These are phyloP conservation scores for Hydnomerulius pinastri DNA, from an alignment of 768 basidiomycete genomes.

Conservation along the genomic window DNA sequence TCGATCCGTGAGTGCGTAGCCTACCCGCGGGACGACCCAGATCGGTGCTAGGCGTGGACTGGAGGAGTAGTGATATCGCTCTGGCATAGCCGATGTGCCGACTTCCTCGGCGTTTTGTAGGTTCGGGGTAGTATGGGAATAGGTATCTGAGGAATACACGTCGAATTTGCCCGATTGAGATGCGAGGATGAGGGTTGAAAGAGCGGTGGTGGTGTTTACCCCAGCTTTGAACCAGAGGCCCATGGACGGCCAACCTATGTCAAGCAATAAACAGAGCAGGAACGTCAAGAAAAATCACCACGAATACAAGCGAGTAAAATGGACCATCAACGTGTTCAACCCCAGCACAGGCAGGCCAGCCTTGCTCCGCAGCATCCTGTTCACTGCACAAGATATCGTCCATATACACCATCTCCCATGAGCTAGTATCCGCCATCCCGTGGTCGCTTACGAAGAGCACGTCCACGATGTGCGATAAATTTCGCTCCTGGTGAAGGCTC, in stretches of 20 bases:
- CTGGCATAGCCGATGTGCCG: conserved; percentile 57
- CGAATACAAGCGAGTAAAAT: not conserved
- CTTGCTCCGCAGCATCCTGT: conserved; percentile 4
- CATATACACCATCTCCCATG: conserved; percentile 72
- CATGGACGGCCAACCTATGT: conserved; percentile 85
- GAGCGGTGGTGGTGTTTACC: conserved; percentile 55
- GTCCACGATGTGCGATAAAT: conserved; percentile 79
- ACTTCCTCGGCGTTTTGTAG: not conserved
- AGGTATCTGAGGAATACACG: conserved; percentile 39
- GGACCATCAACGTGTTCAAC: conserved; percentile 16
- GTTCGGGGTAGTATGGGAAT: not conserved
- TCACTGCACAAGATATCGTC: conserved; percentile 46
- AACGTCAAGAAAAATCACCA: not conserved
- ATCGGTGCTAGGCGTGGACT: conserved; percentile 79
- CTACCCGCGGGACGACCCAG: conserved; percentile 77
- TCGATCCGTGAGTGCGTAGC: conserved; percentile 74
- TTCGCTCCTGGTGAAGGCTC: conserved; percentile 60
- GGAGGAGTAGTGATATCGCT: conserved; percentile 71
- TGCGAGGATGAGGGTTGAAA: conserved; percentile 53
- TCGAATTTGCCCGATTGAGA: conserved; percentile 57
- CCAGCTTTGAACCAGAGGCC: conserved; percentile 71
- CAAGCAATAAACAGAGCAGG: not conserved
- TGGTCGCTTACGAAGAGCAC: conserved; percentile 86
- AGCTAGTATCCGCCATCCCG: conserved; percentile 83
- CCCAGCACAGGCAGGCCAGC: conserved; percentile 15